Base-by-base conservation (phyloP, 2,329 filamentous ascomycete species). In the Cercospora citrullina region DNA sequence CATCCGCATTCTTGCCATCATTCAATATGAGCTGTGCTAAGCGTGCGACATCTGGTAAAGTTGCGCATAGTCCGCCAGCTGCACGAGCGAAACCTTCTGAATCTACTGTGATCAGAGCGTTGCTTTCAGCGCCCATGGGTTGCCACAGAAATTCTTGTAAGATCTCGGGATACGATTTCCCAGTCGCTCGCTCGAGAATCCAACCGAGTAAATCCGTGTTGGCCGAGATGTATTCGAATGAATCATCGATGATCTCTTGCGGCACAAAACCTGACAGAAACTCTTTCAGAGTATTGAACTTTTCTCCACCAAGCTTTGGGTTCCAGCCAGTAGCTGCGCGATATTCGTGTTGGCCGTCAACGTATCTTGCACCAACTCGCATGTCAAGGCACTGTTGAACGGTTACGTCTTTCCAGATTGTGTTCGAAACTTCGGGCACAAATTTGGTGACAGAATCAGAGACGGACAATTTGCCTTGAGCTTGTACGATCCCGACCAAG, bases 181-280 rank as follows among this genome's bases (percentile, higher is more conserved):
- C 72, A 8, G 61, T 69, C 12, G 66, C 73, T 9, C 64, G 63
- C 60, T 75, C 73, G n/a, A 75, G n/a, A 1, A 70, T 61, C 73
- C 69, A 73, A 16, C 73, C 72, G 12, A 75, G 36, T 1, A 75
- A 42, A 69, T 75, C 73, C 12, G 72, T 74, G 45, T 74, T 75
- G 16, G 69, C 65, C 16, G 68, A 72, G 6, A 65, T 60, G 48
- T 75, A 74, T 28, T 71, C 70, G 67, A 74, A 75, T 1, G 53
- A 67, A 55, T 68, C 67, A 36, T 64, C 57, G n/a, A 58, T 42
- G 48, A 59, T 58, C 28, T 59, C 39, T 21, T 66, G 30, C 16
- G 71, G 68, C 2, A 69, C 58, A 48, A 75, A 67, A 16, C 62
- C 64, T n/a, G 62, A 30, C 14, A 75, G 33, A 45, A 74, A 74